phyloP scores from a whole-genome alignment of 208 protist species.

The Angomonas deanei region DNA sequence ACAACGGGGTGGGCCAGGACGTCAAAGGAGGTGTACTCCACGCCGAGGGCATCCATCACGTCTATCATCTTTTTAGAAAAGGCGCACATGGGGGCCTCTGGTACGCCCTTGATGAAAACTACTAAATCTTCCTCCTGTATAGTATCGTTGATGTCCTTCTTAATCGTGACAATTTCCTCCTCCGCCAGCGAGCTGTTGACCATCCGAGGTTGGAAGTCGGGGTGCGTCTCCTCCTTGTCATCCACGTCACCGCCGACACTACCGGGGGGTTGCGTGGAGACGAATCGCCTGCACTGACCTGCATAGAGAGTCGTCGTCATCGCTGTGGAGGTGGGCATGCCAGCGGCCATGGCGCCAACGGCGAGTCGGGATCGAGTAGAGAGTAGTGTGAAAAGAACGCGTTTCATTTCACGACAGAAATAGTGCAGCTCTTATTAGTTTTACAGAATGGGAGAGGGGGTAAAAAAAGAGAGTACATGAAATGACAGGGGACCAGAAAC shows the following conservation, averaged over 20 bases:
- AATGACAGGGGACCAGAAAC: not conserved
- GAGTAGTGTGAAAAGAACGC: not conserved
- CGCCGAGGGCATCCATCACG: slow-evolving; percentile 87
- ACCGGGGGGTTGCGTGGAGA: not conserved
- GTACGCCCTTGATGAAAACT: slow-evolving; percentile 96
- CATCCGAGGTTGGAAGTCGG: slow-evolving; percentile 80
- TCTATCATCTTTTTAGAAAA: slow-evolving; percentile 93
- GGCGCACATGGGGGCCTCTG: slow-evolving; percentile 93
- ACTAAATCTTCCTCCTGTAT: slow-evolving; percentile 90
- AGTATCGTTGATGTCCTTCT: slow-evolving; percentile 83
- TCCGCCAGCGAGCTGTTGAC: slow-evolving; percentile 57
- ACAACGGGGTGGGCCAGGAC: slow-evolving; percentile 90
- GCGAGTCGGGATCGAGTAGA: not conserved
- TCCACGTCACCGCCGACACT: slow-evolving; percentile 47
- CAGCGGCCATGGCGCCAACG: not conserved
- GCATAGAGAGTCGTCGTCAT: not conserved
- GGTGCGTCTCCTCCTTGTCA: slow-evolving; percentile 73
- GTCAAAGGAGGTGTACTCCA: slow-evolving; percentile 92
- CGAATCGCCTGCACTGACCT: not conserved
- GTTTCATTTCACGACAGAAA: no score
- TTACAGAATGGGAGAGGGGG: no score
- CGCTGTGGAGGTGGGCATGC: not conserved
- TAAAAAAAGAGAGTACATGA: not conserved
- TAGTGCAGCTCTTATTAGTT: no score
- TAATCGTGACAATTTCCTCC: slow-evolving; percentile 81